Evolutionary conservation across 768 basidiomycete species (phyloP).

Genomic region (Lentinula lateritia): DNA sequence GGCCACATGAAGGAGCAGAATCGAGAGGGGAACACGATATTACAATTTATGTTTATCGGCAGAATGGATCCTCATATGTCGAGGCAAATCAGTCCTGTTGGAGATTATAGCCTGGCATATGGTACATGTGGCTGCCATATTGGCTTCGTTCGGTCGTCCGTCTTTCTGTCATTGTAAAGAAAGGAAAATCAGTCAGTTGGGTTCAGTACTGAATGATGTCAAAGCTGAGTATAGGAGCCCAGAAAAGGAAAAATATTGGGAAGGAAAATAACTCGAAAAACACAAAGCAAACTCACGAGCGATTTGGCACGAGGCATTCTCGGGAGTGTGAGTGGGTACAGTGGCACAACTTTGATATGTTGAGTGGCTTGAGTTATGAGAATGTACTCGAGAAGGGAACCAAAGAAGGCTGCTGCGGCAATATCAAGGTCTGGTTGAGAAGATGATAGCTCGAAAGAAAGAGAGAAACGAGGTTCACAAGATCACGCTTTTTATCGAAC

Average conservation of each 20-base stretch:
- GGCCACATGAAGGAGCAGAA: neutral
- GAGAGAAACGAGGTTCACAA: neutral
- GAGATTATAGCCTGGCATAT: conserved; percentile 11
- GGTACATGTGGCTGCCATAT: neutral
- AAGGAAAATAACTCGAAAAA: neutral
- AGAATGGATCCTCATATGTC: conserved; percentile 18
- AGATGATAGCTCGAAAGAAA: neutral
- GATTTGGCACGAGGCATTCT: neutral
- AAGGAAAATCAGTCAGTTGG: neutral
- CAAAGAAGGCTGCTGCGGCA: too few species aligned
- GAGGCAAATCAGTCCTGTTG: conserved; percentile 15
- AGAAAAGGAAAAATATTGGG: neutral
- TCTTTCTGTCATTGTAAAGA: neutral
- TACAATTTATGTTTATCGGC: conserved; percentile 15
- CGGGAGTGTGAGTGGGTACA: neutral
- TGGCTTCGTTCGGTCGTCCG: neutral
- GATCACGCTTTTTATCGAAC: neutral
- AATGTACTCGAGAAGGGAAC: neutral
- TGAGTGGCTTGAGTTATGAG: neutral
- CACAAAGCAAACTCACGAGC: neutral
- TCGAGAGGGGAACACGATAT: neutral
- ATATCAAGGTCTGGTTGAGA: neutral
- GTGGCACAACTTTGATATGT: neutral
- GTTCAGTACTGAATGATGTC: neutral
- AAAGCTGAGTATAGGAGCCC: neutral